Evolutionary conservation across 1,284 basidiomycete species (phyloP).

Genomic region (Apiotrichum veenhuisii): DNA sequence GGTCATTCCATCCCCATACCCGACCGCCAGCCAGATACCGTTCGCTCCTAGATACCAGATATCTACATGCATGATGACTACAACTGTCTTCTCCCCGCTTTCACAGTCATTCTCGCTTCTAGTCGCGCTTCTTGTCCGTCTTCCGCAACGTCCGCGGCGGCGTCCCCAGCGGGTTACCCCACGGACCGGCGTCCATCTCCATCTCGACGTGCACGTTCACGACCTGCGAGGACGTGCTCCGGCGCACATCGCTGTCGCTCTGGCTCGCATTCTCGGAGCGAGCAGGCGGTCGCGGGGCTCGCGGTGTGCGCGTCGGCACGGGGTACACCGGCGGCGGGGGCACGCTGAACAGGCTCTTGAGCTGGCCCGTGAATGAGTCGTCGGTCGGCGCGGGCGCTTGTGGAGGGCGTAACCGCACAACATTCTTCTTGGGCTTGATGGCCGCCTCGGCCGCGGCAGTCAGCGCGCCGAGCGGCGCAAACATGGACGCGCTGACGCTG

Average conservation of each 20-base stretch:
- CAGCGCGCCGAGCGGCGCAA: conserved; percentile 6
- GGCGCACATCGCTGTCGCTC: not conserved
- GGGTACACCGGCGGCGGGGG: conserved; percentile 13
- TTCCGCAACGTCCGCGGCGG: not conserved
- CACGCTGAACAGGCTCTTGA: conserved; percentile 12
- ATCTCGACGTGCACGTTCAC: conserved; percentile 3
- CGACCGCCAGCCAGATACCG: not conserved
- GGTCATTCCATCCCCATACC: not conserved
- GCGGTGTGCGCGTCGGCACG: not conserved
- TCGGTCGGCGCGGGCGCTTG: conserved; percentile 3
- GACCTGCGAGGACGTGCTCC: not conserved
- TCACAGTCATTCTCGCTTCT: not conserved
- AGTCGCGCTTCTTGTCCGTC: conserved; percentile 18
- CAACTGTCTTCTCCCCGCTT: not conserved
- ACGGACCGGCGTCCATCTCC: conserved; percentile 13
- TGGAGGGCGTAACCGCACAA: conserved; percentile 15
- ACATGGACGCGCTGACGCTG: not conserved
- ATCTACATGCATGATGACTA: conserved; percentile 6
- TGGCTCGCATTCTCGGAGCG: not conserved
- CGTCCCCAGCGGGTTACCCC: not conserved
- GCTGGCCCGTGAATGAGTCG: conserved; percentile 1
- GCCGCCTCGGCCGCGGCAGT: not conserved
- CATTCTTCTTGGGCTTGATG: conserved; percentile 3
- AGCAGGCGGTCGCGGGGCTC: too few species aligned
- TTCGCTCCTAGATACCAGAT: not conserved